These are phyloP conservation scores for Pichia sp. DNA, from an alignment of 1,139 yeast genomes.

Conservation along the genomic window DNA sequence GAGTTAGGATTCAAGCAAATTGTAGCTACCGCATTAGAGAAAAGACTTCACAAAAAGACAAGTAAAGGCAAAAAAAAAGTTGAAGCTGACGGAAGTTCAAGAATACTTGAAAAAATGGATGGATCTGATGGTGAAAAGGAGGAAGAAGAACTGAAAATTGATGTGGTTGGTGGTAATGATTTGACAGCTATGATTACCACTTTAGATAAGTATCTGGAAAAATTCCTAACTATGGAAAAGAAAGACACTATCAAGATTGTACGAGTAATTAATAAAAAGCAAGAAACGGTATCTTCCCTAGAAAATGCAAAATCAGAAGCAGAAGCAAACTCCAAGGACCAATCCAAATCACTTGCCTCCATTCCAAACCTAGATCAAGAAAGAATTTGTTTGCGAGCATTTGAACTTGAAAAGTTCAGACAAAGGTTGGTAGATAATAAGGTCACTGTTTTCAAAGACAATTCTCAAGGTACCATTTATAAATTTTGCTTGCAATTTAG, in stretches of 20 bases:
- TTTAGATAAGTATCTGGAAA: slow-evolving; percentile 52
- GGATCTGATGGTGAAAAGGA: slow-evolving; percentile 4
- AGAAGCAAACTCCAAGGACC: slow-evolving; percentile 2
- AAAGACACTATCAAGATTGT: slow-evolving; percentile 49
- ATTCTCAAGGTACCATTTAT: slow-evolving; percentile 22
- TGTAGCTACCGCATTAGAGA: slow-evolving; percentile 34
- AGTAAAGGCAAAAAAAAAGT: slow-evolving; percentile 6
- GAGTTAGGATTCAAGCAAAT: slow-evolving; percentile 57
- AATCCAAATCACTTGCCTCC: slow-evolving; percentile 2
- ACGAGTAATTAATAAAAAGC: slow-evolving; percentile 20
- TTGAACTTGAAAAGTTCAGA: slow-evolving; percentile 21
- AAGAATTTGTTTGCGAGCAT: slow-evolving; percentile 12
- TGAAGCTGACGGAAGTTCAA: background rate
- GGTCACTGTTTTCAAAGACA: slow-evolving; percentile 24
- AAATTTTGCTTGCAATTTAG: slow-evolving; percentile 21
- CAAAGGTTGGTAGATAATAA: slow-evolving; percentile 21
- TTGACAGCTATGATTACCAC: slow-evolving; percentile 48
- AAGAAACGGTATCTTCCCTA: slow-evolving; percentile 1
- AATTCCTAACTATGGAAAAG: slow-evolving; percentile 51
- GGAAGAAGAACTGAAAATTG: slow-evolving; percentile 25
- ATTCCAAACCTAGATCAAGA: slow-evolving; percentile 9
- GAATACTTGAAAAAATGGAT: slow-evolving; percentile 3
- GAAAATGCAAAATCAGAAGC: background rate
- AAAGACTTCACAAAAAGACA: slow-evolving; percentile 4
- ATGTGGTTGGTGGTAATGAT: slow-evolving; percentile 36